phyloP scores from a whole-genome alignment of 495 filamentous ascomycete species.

The Penicillium odoratum region DNA sequence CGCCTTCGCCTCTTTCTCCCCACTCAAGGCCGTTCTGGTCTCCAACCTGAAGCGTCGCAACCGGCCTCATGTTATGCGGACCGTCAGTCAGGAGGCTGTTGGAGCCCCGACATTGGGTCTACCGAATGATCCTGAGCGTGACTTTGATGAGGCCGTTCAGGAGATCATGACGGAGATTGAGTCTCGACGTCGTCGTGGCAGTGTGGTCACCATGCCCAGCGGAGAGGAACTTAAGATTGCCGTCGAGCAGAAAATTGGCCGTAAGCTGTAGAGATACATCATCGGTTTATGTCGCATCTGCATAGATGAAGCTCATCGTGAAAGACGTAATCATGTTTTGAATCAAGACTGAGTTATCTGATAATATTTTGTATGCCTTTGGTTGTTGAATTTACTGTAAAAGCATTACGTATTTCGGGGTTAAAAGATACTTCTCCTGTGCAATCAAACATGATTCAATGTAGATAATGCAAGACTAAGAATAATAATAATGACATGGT shows the following conservation, averaged over 20 bases:
- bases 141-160: slow-evolving; percentile 74
- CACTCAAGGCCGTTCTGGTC: slow-evolving; percentile 63
- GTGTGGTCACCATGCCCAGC: slow-evolving; percentile 46
- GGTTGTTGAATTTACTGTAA: not conserved
- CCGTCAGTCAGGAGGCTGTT: slow-evolving; percentile 32
- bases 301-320: not conserved
- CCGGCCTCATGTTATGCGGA: slow-evolving; percentile 29
- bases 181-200: slow-evolving; percentile 55
- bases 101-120: slow-evolving; percentile 71
- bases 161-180: slow-evolving; percentile 75
- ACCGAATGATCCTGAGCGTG: slow-evolving; percentile 69
- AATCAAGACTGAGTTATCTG: not conserved
- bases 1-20: slow-evolving; percentile 80
- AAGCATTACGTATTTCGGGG: not conserved
- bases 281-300: not conserved
- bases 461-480: not conserved
- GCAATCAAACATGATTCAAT: no score
- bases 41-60: slow-evolving; percentile 60
- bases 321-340: not conserved
- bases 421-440: not conserved
- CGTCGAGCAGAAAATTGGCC: slow-evolving; percentile 48
- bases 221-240: slow-evolving; percentile 47
- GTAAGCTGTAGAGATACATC: slow-evolving; percentile 26
- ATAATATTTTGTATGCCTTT: not conserved
- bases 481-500: not conserved